phyloP scores from a whole-genome alignment of 345 rosid genomes.

The Populus pruinosa region DNA sequence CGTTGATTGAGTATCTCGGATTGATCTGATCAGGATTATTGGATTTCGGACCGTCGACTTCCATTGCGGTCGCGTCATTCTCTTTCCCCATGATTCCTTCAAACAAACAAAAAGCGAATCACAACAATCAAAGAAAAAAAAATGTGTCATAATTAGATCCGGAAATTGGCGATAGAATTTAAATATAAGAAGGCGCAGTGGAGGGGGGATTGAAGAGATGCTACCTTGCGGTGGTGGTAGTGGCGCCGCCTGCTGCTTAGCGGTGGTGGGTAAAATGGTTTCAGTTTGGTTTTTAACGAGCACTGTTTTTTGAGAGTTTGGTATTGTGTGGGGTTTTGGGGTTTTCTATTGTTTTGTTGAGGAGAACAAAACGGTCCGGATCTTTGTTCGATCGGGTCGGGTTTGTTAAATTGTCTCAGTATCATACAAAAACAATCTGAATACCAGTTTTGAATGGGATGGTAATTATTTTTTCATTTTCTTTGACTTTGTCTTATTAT shows the following conservation, averaged over 20 bases:
- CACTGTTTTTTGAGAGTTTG: too few species aligned
- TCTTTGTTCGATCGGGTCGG: too few species aligned
- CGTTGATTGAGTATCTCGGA: constrained; percentile 72
- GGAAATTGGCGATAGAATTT: neutral
- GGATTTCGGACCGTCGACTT: constrained; percentile 60
- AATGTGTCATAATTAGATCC: neutral
- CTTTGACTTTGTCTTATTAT: too few species aligned
- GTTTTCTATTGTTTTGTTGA: too few species aligned
- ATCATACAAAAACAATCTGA: too few species aligned
- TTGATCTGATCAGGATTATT: constrained; percentile 53
- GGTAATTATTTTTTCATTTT: too few species aligned
- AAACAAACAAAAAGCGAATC: neutral
- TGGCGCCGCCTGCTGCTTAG: neutral
- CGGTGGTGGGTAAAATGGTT: too few species aligned
- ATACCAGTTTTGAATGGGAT: too few species aligned
- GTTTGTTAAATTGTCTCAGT: too few species aligned
- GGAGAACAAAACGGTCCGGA: too few species aligned
- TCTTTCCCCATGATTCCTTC: constrained; percentile 41
- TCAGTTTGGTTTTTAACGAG: too few species aligned
- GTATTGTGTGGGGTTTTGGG: too few species aligned
- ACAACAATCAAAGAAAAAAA: neutral
- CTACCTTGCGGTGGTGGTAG: neutral
- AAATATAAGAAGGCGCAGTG: neutral
- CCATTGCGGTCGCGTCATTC: constrained; percentile 48
- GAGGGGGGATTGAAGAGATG: neutral